Percentiles rank a stretch among this genome's conserved stretches.
Evolutionary conservation across 805 yeast genomes (phyloP).

Genomic region (Metschnikowia proteae): DNA sequence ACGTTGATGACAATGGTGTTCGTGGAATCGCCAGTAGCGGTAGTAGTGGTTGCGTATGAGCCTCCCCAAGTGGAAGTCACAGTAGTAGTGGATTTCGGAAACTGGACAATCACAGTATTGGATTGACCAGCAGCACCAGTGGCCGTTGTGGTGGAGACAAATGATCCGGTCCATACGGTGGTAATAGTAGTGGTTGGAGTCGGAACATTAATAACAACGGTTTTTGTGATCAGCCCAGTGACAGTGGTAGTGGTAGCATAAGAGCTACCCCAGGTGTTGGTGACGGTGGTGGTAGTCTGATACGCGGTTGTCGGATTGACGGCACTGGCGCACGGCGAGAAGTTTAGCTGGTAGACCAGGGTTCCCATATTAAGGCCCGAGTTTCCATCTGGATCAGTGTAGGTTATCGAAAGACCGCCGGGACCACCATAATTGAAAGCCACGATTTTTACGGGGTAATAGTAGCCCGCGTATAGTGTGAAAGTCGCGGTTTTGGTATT

Average conservation of each 20-base stretch:
- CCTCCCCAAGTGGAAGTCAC: slow-evolving; percentile 10
- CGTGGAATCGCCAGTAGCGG: slow-evolving; percentile 9
- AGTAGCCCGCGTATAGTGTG: slow-evolving; percentile 6
- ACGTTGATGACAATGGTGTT: slow-evolving; percentile 18
- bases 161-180: slow-evolving; percentile 6
- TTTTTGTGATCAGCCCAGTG: neutral
- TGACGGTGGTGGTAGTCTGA: slow-evolving; percentile 6
- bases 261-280: slow-evolving; percentile 12
- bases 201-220: slow-evolving; percentile 16
- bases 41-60: neutral
- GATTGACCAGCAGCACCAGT: slow-evolving; percentile 5
- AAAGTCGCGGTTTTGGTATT: neutral
- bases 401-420: slow-evolving; percentile 3
- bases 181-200: slow-evolving; percentile 15
- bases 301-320: slow-evolving; percentile 2
- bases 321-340: slow-evolving; percentile 4
- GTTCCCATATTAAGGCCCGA: slow-evolving; percentile 6
- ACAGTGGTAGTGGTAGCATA: slow-evolving; percentile 4
- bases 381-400: slow-evolving; percentile 7
- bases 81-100: slow-evolving; percentile 7
- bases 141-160: neutral
- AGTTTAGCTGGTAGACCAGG: slow-evolving; percentile 3
- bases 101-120: slow-evolving; percentile 7
- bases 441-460: slow-evolving; percentile 12
- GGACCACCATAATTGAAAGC: slow-evolving; percentile 10